phyloP scores from a whole-genome alignment of 257 asterid genomes.

The Solanum stenotomum region DNA sequence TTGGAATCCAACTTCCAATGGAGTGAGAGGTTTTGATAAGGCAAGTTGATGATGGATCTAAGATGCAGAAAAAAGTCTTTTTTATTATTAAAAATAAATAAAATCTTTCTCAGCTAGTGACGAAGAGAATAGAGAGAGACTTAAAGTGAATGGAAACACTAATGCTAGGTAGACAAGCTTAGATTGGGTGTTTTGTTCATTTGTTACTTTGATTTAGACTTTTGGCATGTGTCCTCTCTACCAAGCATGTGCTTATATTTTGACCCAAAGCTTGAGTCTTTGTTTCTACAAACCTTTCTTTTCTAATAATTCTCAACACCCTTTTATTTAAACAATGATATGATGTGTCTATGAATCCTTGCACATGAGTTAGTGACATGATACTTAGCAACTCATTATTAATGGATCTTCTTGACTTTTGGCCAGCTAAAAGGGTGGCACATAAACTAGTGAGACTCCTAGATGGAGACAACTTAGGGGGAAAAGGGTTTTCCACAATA shows the following conservation, averaged over 20 bases:
- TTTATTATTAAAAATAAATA: neutral
- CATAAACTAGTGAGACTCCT: constrained; percentile 40
- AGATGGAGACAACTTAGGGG: constrained; percentile 39
- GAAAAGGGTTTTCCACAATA: constrained; percentile 20
- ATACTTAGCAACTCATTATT: constrained; percentile 6
- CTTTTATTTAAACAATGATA: constrained; percentile 26
- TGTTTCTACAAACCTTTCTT: neutral
- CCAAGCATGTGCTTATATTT: constrained; percentile 49
- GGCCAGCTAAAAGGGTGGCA: constrained; percentile 34
- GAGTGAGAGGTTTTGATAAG: neutral
- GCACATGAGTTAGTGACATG: constrained; percentile 44
- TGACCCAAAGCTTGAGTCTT: constrained; percentile 22
- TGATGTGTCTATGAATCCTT: constrained; percentile 27
- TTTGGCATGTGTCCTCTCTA: constrained; percentile 33
- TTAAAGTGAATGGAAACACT: neutral
- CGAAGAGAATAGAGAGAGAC: neutral
- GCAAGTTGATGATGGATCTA: neutral
- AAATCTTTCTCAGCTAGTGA: neutral
- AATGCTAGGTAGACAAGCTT: constrained; percentile 4
- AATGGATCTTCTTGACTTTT: constrained; percentile 15
- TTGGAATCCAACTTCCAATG: neutral
- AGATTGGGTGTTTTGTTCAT: constrained; percentile 4
- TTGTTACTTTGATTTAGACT: constrained; percentile 22
- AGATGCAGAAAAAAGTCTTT: neutral
- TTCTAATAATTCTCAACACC: constrained; percentile 5